phyloP scores from a whole-genome alignment of 2,329 filamentous ascomycete species.

The Botryotinia convoluta region DNA sequence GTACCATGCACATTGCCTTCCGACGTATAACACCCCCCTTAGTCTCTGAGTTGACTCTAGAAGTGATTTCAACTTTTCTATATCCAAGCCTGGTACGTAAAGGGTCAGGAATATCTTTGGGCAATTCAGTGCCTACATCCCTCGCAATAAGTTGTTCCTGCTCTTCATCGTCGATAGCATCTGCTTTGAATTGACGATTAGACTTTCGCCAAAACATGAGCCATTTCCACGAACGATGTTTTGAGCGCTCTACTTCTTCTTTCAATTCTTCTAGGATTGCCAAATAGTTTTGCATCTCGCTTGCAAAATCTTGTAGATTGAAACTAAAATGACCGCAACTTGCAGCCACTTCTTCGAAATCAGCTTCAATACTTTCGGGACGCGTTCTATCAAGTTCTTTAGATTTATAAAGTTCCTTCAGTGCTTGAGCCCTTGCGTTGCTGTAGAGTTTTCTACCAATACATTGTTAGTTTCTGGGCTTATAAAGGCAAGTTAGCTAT shows the following conservation, averaged over 20 bases:
- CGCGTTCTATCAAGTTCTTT: slow-evolving; percentile 69
- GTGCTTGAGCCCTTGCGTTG: slow-evolving; percentile 68
- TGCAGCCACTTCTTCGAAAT: slow-evolving; percentile 96
- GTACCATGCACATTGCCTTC: slow-evolving; percentile 53
- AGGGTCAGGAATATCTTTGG: slow-evolving; percentile 30
- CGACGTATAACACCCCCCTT: slow-evolving; percentile 34
- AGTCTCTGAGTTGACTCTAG: slow-evolving; percentile 19
- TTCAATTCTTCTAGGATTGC: slow-evolving; percentile 84
- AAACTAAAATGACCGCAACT: slow-evolving; percentile 97
- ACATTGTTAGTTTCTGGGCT: not conserved
- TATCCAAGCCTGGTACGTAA: slow-evolving; percentile 23
- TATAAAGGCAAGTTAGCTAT: not conserved
- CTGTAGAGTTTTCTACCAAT: slow-evolving; percentile 62
- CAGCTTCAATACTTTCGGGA: slow-evolving; percentile 76
- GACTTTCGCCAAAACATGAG: slow-evolving; percentile 68
- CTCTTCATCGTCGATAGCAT: slow-evolving; percentile 30
- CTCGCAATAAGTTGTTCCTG: slow-evolving; percentile 33
- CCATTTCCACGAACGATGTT: slow-evolving; percentile 77
- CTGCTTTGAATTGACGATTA: slow-evolving; percentile 13
- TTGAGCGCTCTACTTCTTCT: slow-evolving; percentile 60
- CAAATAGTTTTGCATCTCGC: slow-evolving; percentile 81
- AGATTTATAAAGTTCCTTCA: slow-evolving; percentile 76
- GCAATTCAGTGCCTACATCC: slow-evolving; percentile 17
- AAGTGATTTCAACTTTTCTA: slow-evolving; percentile 25
- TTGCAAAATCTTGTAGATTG: slow-evolving; percentile 83